phyloP scores from a whole-genome alignment of 2,329 filamentous ascomycete genomes.

The Blastomyces silverae region DNA sequence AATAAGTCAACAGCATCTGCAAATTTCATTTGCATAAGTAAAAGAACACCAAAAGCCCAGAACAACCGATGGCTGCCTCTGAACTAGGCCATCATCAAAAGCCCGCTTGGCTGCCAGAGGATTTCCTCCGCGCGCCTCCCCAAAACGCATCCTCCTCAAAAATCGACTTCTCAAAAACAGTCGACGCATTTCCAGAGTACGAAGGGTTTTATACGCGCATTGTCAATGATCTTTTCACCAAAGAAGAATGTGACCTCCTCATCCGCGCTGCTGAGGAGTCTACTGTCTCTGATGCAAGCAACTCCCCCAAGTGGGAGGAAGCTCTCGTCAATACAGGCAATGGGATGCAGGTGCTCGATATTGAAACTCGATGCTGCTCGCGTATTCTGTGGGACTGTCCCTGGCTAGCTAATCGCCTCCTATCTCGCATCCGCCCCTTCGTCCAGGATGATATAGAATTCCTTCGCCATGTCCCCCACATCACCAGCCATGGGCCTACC shows the following conservation, averaged over 20 bases:
- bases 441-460: constrained; percentile 42
- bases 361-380: constrained; percentile 61
- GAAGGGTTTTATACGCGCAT: constrained; percentile 52
- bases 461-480: constrained; percentile 32
- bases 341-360: constrained; percentile 53
- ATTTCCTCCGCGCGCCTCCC: constrained; percentile 35
- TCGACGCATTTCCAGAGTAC: constrained; percentile 47
- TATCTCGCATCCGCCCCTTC: constrained; percentile 49
- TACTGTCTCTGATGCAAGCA: constrained; percentile 27
- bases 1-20: no score
- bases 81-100: neutral
- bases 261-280: constrained; percentile 44
- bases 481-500: constrained; percentile 43
- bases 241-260: constrained; percentile 57
- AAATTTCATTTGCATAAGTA: neutral
- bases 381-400: constrained; percentile 68
- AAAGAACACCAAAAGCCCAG: neutral
- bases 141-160: constrained; percentile 41
- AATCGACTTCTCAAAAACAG: constrained; percentile 50
- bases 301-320: constrained; percentile 52
- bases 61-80: constrained; percentile 4
- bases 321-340: constrained; percentile 62
- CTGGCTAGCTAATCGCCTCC: constrained; percentile 56
- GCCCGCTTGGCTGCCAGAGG: constrained; percentile 17
- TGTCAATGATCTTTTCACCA: constrained; percentile 57